Conservation (phyloP, 2,329 filamentous ascomycete genomes). For the Xylariaceae sp. region DNA sequence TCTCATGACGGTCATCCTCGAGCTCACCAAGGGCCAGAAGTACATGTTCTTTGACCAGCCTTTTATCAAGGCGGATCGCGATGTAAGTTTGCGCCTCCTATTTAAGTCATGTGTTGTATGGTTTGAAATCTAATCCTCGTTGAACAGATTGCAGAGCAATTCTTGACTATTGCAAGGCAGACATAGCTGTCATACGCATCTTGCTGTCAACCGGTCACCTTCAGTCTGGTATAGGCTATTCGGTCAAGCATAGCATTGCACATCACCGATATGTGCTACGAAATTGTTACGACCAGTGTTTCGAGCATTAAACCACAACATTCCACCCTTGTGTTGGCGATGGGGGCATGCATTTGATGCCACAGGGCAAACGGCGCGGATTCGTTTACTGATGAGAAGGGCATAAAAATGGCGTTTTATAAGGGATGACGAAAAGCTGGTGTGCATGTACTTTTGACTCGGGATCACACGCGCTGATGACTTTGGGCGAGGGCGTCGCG, state of each 20-base stretch:
- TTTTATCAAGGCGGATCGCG: slow-evolving; percentile 83
- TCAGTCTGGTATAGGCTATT: not conserved
- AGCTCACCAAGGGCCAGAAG: slow-evolving; percentile 85
- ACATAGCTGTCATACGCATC: slow-evolving; percentile 8
- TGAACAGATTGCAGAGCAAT: slow-evolving; percentile 28
- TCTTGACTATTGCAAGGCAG: slow-evolving; percentile 26
- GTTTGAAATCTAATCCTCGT: slow-evolving; percentile 11
- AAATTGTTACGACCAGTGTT: slow-evolving; percentile 2
- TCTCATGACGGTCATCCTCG: slow-evolving; percentile 77
- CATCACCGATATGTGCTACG: slow-evolving; percentile 3
- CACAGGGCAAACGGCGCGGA: slow-evolving; percentile 3
- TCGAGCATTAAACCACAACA: slow-evolving; percentile 1
- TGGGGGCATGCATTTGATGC: slow-evolving; percentile 10
- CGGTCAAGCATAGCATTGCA: slow-evolving; percentile 3
- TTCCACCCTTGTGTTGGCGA: not conserved
- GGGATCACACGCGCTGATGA: not conserved
- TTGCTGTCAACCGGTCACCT: not conserved
- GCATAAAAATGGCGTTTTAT: slow-evolving; percentile 21
- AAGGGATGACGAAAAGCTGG: slow-evolving; percentile 13
- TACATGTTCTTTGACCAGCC: slow-evolving; percentile 90
- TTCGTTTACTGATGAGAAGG: slow-evolving; percentile 11
- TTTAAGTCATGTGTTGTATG: not conserved
- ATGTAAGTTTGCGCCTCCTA: slow-evolving; percentile 49
- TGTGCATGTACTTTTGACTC: slow-evolving; percentile 11
- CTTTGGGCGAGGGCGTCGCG: slow-evolving; percentile 5